phyloP scores from a whole-genome alignment of 2,329 filamentous ascomycete species.

The Tolypocladium guangdongense region DNA sequence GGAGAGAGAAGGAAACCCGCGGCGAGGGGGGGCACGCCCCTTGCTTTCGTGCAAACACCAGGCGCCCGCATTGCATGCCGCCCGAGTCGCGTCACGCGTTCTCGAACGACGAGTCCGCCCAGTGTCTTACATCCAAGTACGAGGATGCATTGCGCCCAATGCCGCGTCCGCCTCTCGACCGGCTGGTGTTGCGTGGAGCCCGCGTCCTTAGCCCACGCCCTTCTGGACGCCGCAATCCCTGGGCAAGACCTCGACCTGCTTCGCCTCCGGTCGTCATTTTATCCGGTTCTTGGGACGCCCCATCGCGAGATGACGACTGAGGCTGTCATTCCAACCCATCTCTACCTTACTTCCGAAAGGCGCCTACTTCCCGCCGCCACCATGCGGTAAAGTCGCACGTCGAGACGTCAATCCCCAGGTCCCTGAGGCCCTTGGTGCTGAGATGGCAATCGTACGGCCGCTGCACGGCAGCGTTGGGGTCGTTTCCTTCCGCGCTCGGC shows the following conservation, averaged over 20 bases:
- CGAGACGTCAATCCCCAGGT: constrained; percentile 62
- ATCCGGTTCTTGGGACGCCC: neutral
- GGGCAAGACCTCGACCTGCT: neutral
- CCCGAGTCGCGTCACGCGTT: neutral
- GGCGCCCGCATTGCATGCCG: no score
- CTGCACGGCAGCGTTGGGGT: constrained; percentile 59
- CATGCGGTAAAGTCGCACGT: constrained; percentile 69
- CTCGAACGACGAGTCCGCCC: neutral
- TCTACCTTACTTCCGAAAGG: constrained; percentile 49
- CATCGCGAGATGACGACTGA: neutral
- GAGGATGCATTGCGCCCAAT: neutral
- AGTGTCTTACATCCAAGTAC: no score
- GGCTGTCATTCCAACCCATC: no score
- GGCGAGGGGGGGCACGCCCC: no score
- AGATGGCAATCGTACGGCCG: constrained; percentile 84
- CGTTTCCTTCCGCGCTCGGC: constrained; percentile 60
- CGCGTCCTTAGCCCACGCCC: neutral
- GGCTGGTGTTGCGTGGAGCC: neutral
- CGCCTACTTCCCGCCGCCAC: constrained; percentile 60
- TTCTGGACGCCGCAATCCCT: neutral
- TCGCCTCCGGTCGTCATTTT: neutral
- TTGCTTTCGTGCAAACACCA: neutral
- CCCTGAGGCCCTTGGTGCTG: constrained; percentile 61
- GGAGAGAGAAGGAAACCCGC: neutral
- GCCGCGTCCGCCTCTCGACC: neutral